phyloP scores from a whole-genome alignment of 805 yeast genomes.

The Ogataea henricii region DNA sequence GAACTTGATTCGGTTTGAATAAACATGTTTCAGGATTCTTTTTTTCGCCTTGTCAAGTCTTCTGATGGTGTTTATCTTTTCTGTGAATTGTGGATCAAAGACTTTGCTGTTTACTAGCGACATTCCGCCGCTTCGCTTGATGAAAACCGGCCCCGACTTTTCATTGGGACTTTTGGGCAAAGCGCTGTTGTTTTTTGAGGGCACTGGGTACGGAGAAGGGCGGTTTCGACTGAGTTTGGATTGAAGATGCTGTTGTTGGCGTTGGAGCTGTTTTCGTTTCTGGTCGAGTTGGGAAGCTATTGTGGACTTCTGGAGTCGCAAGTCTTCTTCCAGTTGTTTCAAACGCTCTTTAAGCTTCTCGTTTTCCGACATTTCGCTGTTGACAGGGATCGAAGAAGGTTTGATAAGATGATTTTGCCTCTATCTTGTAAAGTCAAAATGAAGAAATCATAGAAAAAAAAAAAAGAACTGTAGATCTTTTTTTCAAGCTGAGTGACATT shows the following conservation, averaged over 20 bases:
- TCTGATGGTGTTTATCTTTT: slow-evolving; percentile 25
- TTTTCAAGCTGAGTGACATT: no score
- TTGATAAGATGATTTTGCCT: neutral
- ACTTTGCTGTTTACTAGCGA: slow-evolving; percentile 41
- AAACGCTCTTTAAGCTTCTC: slow-evolving; percentile 22
- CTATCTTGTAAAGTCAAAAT: neutral
- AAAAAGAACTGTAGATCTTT: neutral
- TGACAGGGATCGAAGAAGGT: no score
- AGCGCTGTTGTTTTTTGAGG: neutral
- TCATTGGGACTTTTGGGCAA: neutral
- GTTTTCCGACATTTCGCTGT: slow-evolving; percentile 24
- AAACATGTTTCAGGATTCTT: slow-evolving; percentile 20
- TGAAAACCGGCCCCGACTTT: slow-evolving; percentile 1
- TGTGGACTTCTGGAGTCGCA: slow-evolving; percentile 19
- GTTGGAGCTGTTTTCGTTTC: slow-evolving; percentile 15
- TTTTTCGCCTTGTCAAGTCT: slow-evolving; percentile 19
- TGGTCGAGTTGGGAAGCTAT: slow-evolving; percentile 21
- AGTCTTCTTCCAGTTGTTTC: slow-evolving; percentile 21
- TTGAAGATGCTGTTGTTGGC: slow-evolving; percentile 8
- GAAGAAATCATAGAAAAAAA: neutral
- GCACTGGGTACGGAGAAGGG: slow-evolving; percentile 4
- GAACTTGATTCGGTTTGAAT: slow-evolving; percentile 38
- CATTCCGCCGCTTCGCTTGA: slow-evolving; percentile 39
- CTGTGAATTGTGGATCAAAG: slow-evolving; percentile 36
- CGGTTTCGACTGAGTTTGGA: slow-evolving; percentile 3